Evolutionary conservation across 2,329 filamentous ascomycete genomes (phyloP).

Genomic region (Aspergillus sp.): DNA sequence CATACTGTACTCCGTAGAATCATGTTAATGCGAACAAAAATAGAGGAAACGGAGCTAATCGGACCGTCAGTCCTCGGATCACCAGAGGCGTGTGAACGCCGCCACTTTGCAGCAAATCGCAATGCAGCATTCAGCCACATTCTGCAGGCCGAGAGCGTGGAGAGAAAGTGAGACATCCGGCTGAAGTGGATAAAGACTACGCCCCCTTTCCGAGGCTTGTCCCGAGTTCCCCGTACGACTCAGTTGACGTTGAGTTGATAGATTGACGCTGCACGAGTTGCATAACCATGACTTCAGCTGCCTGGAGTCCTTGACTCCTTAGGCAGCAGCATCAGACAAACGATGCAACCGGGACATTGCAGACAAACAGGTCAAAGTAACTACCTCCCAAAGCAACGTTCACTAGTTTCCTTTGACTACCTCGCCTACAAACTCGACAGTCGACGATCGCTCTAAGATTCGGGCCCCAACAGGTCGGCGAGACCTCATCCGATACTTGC

Average conservation of each 20-base stretch:
- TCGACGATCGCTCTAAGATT: background rate
- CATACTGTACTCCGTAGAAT: too few species aligned
- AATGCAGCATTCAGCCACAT: background rate
- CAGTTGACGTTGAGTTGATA: too few species aligned
- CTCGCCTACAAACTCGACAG: background rate
- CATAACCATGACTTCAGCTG: background rate
- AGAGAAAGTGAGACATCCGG: background rate
- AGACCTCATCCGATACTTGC: background rate
- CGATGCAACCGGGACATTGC: background rate
- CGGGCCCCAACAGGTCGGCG: background rate
- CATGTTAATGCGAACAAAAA: background rate
- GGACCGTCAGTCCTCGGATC: background rate
- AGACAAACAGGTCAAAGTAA: background rate
- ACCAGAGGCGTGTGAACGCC: too few species aligned
- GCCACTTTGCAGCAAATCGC: background rate
- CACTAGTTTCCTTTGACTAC: background rate
- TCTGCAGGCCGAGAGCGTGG: background rate
- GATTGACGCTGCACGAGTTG: background rate
- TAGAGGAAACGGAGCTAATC: background rate
- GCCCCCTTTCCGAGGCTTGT: too few species aligned
- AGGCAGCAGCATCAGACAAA: background rate
- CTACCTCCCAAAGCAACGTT: background rate
- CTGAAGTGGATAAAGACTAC: too few species aligned
- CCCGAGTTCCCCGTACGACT: too few species aligned
- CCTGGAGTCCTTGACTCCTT: background rate